Conservation (phyloP, 768 basidiomycete genomes). For the Termitomyces sp. region DNA sequence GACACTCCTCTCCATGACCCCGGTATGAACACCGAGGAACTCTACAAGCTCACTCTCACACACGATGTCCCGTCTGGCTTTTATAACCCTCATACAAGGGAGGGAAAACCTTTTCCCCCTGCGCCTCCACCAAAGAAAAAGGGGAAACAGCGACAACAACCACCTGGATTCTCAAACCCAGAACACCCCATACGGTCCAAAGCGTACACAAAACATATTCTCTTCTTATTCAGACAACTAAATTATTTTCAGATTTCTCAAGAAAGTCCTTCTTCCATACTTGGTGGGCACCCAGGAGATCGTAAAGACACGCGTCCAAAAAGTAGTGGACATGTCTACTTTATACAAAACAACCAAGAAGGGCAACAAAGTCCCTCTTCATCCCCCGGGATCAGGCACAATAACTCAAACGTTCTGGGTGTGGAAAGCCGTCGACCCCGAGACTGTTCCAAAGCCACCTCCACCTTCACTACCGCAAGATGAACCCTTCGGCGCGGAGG, state of each 20-base stretch:
- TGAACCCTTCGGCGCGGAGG: conserved; percentile 30
- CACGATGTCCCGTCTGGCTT: conserved; percentile 25
- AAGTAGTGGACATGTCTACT: conserved; percentile 18
- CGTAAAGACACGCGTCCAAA: conserved; percentile 34
- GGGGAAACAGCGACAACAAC: conserved; percentile 1
- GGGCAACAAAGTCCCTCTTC: conserved; percentile 18
- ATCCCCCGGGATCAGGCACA: conserved; percentile 5
- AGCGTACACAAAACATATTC: conserved; percentile 25
- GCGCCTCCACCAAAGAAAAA: not conserved
- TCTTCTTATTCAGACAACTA: not conserved
- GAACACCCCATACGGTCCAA: conserved; percentile 54
- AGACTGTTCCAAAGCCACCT: not conserved
- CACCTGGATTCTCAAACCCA: conserved; percentile 32
- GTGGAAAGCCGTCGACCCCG: conserved; percentile 27
- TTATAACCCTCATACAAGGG: conserved; percentile 18
- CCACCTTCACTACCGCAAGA: not conserved
- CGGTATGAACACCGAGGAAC: conserved; percentile 33
- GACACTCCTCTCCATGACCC: conserved; percentile 13
- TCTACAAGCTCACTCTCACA: conserved; percentile 32
- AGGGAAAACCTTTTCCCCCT: conserved; percentile 1
- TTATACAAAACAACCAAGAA: conserved; percentile 14
- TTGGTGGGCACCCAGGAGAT: conserved; percentile 40
- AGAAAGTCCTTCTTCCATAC: conserved; percentile 45
- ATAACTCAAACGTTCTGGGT: conserved; percentile 34
- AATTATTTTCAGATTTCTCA: conserved; percentile 45